Conservation (phyloP, 768 basidiomycete species). For the Boletales sp. region DNA sequence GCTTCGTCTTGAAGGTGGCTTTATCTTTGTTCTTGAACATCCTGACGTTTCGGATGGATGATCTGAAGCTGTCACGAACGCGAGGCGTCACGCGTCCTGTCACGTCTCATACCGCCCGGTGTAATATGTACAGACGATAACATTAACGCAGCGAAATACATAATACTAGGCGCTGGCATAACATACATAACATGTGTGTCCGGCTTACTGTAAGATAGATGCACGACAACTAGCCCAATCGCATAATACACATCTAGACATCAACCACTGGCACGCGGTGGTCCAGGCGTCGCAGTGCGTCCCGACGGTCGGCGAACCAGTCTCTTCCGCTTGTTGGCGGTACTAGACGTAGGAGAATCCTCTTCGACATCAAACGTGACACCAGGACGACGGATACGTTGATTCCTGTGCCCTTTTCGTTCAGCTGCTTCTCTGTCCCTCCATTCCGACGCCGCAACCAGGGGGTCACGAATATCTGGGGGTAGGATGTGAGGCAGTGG, state of each 20-base stretch:
- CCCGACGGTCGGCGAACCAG: conserved; percentile 30
- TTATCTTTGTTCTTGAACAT: conserved; percentile 24
- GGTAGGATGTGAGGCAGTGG: conserved; percentile 40
- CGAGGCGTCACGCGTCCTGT: conserved; percentile 25
- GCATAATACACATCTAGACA: background rate
- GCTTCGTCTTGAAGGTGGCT: background rate
- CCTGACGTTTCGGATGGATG: background rate
- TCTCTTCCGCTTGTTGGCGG: conserved; percentile 20
- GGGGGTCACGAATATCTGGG: conserved; percentile 62
- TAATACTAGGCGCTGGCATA: conserved; percentile 25
- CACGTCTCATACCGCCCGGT: conserved; percentile 1
- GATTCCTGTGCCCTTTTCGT: conserved; percentile 35
- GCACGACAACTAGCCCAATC: conserved; percentile 2
- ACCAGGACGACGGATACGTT: conserved; percentile 51
- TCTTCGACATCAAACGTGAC: conserved; percentile 64
- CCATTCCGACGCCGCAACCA: conserved; percentile 67
- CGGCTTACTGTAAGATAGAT: conserved; percentile 20
- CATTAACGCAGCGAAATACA: conserved; percentile 19
- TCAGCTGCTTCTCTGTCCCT: conserved; percentile 59
- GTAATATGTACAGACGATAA: too few relatives aligned
- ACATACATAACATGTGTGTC: conserved; percentile 24
- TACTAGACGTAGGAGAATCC: conserved; percentile 39
- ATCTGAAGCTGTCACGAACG: conserved; percentile 15
- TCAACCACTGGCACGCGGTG: conserved; percentile 15
- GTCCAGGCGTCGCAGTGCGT: conserved; percentile 23